Base-by-base conservation (phyloP, 2,329 filamentous ascomycete genomes). In the Aspergillus quadrilineatus region DNA sequence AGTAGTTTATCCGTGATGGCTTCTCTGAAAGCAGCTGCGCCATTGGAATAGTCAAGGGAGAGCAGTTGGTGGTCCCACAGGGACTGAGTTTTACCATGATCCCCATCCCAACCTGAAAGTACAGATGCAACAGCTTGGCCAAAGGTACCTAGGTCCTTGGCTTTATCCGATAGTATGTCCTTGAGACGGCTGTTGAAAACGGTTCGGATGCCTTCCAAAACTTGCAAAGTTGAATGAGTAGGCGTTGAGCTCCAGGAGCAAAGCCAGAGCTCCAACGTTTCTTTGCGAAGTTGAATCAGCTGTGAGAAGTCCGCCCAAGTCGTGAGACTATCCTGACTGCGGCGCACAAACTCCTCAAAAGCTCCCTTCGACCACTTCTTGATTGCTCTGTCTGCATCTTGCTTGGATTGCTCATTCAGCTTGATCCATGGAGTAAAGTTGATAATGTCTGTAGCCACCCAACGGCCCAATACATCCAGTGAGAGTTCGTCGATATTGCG, bases 381-480 rank as follows among this genome's bases (percentile, higher is more conserved):
- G 12, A 90, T 79, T 71, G 84, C 84, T 2, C 84, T 81, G 42
- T 81, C 80, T 0, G 84, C 83, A 58, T 85, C 81, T 26, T 78
- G 74, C 17, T 82, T 84, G 26, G 86, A 82, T 4, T 90, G 73
- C 62, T 94, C 89, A 62, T 92, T 90, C 65, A 95, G 87, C 30
- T 89, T 86, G 36, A 95, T 89, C 76, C 91, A 96, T 0, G 92
- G 92, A 0, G 87, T 93, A 69, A 95, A 97, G 62, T 88, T 89
- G 46, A 84, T 85, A 42, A 96, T 89, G 58, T 95, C 90, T 6
- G 92, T 86, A 15, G 89, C 83, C 60, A 94, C 89, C 89, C 92
- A 96, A 17, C 82, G 82, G 61, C 87, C 85, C 66, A 90, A 86
- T 8, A 94, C 76, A 67, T 96, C 91, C 28, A 97, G 76, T 36